Evolutionary conservation across 805 yeast genomes (phyloP).

Genomic region (Yamadazyma phyllophila): DNA sequence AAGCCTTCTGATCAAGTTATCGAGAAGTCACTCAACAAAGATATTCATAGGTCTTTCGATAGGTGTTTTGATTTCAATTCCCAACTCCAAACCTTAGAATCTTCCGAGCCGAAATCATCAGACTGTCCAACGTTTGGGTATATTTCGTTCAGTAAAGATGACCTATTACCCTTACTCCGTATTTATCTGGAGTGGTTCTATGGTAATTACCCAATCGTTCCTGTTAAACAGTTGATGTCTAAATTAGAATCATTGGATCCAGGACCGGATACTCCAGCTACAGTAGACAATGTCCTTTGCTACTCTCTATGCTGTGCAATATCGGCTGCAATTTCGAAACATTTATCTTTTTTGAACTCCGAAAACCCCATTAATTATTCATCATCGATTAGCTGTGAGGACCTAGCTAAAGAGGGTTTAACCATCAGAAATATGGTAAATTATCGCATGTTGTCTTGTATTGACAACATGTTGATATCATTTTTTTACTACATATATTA

Average conservation of each 20-base stretch:
- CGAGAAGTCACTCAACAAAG: too few relatives aligned
- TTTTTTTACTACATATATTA: slow-evolving; percentile 34
- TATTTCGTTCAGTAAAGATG: slow-evolving; percentile 6
- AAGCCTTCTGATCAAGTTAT: too few relatives aligned
- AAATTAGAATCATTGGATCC: slow-evolving; percentile 10
- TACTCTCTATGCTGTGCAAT: slow-evolving; percentile 31
- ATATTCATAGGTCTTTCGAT: not conserved
- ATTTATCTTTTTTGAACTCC: slow-evolving; percentile 11
- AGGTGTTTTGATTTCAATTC: not conserved
- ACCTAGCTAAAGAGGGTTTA: slow-evolving; percentile 21
- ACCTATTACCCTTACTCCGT: slow-evolving; percentile 27
- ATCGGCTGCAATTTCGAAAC: slow-evolving; percentile 30
- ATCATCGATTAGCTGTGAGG: slow-evolving; percentile 4
- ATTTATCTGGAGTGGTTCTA: slow-evolving; percentile 36
- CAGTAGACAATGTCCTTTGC: slow-evolving; percentile 11
- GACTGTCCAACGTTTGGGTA: not conserved
- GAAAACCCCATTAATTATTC: slow-evolving; percentile 14
- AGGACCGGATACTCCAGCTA: not conserved
- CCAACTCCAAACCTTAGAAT: not conserved
- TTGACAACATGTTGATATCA: slow-evolving; percentile 27
- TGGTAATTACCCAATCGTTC: slow-evolving; percentile 35
- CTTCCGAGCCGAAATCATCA: not conserved
- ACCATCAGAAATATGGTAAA: slow-evolving; percentile 23
- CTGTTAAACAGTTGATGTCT: slow-evolving; percentile 24
- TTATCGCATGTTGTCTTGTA: slow-evolving; percentile 19